These are phyloP conservation scores for Vishniacozyma victoriae DNA, from an alignment of 768 basidiomycete genomes.

Conservation along the genomic window DNA sequence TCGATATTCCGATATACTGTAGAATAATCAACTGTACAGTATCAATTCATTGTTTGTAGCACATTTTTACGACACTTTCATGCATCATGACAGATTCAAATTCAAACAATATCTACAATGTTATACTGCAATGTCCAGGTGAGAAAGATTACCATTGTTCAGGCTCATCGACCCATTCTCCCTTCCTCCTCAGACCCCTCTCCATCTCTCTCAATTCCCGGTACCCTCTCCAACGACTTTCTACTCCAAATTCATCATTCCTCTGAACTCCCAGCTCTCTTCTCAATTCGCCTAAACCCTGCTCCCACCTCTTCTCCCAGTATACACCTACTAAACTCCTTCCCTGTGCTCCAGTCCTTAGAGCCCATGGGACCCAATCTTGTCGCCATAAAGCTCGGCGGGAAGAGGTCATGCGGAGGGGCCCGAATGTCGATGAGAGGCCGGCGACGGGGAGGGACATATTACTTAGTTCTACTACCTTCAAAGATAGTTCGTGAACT, in stretches of 20 bases:
- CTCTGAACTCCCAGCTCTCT: slow-evolving; percentile 65
- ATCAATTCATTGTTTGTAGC: no score
- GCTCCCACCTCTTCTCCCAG: slow-evolving; percentile 92
- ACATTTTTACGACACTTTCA: no score
- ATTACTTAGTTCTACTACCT: slow-evolving; percentile 90
- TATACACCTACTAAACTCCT: slow-evolving; percentile 79
- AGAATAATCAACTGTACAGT: no score
- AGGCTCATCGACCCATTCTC: slow-evolving; percentile 43
- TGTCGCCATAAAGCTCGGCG: slow-evolving; percentile 59
- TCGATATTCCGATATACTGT: no score
- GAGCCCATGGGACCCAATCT: slow-evolving; percentile 89
- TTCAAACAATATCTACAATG: no score
- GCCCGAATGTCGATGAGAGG: slow-evolving; percentile 72
- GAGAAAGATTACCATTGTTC: slow-evolving; percentile 43
- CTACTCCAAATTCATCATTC: slow-evolving; percentile 60
- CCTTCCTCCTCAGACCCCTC: slow-evolving; percentile 49
- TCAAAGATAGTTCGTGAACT: slow-evolving; percentile 85
- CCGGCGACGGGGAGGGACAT: slow-evolving; percentile 81
- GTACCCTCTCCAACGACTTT: slow-evolving; percentile 61
- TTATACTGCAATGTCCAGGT: no score
- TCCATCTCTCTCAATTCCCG: slow-evolving; percentile 62
- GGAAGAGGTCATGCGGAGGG: slow-evolving; percentile 58
- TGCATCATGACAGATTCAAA: no score
- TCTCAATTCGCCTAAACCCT: slow-evolving; percentile 74
- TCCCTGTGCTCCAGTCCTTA: slow-evolving; percentile 70